phyloP scores from a whole-genome alignment of 2,329 filamentous ascomycete genomes.

The Trichoderma endophyticum region DNA sequence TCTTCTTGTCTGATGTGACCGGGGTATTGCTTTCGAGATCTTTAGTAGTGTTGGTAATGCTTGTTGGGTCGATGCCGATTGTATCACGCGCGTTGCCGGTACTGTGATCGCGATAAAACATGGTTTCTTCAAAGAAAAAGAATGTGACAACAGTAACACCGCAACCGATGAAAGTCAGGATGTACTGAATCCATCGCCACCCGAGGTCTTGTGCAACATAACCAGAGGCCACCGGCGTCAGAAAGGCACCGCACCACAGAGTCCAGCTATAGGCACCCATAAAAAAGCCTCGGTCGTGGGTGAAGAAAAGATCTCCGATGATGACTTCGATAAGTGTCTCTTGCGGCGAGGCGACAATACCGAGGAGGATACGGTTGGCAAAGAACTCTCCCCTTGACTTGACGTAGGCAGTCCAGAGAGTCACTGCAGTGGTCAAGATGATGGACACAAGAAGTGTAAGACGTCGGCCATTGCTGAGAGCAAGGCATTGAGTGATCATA shows the following conservation, averaged over 20 bases:
- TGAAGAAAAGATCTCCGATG: neutral
- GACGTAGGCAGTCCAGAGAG: constrained; percentile 34
- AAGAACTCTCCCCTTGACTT: constrained; percentile 24
- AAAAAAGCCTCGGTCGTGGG: neutral
- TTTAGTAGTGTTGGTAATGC: neutral
- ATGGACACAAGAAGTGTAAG: constrained; percentile 41
- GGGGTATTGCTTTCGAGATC: neutral
- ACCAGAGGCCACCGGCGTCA: neutral
- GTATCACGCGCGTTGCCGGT: neutral
- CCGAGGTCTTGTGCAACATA: neutral
- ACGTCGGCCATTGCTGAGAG: constrained; percentile 50
- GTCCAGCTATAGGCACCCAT: neutral
- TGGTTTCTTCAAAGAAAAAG: neutral
- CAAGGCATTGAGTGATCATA: constrained; percentile 51
- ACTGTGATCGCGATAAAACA: neutral
- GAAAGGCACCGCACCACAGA: neutral
- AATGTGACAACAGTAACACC: neutral
- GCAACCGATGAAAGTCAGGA: neutral
- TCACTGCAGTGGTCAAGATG: constrained; percentile 30
- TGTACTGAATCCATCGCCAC: neutral
- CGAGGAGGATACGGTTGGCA: constrained; percentile 29
- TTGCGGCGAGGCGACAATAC: neutral
- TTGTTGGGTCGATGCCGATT: neutral
- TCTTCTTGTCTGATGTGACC: neutral
- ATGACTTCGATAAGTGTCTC: constrained; percentile 16